Evolutionary conservation across 805 yeast species (phyloP).

Genomic region (Pichia scutulata): DNA sequence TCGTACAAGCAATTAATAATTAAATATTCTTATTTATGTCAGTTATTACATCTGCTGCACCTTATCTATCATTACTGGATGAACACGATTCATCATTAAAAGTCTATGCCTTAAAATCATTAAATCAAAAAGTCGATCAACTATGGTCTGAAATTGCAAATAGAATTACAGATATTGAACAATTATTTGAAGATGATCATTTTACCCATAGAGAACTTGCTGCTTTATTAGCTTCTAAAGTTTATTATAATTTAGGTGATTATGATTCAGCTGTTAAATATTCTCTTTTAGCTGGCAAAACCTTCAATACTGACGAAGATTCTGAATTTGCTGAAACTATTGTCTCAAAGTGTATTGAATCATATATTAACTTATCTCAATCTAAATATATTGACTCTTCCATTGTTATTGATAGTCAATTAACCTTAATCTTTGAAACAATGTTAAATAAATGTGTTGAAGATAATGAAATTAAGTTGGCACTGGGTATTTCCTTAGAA

Average conservation of each 20-base stretch:
- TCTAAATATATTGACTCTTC: slow-evolving; percentile 30
- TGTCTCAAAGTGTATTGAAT: slow-evolving; percentile 85
- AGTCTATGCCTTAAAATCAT: slow-evolving; percentile 74
- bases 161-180: slow-evolving; percentile 80
- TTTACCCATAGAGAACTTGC: slow-evolving; percentile 72
- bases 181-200: slow-evolving; percentile 73
- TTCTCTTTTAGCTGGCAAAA: slow-evolving; percentile 76
- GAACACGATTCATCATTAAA: slow-evolving; percentile 76
- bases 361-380: slow-evolving; percentile 63
- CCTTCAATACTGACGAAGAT: slow-evolving; percentile 64
- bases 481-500: slow-evolving; percentile 86
- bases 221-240: slow-evolving; percentile 88
- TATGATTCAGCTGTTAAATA: slow-evolving; percentile 84
- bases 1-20: background rate
- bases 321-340: slow-evolving; percentile 91
- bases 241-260: slow-evolving; percentile 85
- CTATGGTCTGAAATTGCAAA: slow-evolving; percentile 98
- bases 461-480: slow-evolving; percentile 66
- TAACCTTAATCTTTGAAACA: slow-evolving; percentile 66
- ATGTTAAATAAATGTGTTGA: slow-evolving; percentile 78
- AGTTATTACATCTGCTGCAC: slow-evolving; percentile 69
- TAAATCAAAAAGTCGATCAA: slow-evolving; percentile 78
- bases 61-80: slow-evolving; percentile 78
- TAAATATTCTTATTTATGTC: slow-evolving; percentile 15
- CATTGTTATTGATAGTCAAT: slow-evolving; percentile 46